Evolutionary conservation across 257 asterid species (phyloP).

Genomic region (Knoxia roxburghii): DNA sequence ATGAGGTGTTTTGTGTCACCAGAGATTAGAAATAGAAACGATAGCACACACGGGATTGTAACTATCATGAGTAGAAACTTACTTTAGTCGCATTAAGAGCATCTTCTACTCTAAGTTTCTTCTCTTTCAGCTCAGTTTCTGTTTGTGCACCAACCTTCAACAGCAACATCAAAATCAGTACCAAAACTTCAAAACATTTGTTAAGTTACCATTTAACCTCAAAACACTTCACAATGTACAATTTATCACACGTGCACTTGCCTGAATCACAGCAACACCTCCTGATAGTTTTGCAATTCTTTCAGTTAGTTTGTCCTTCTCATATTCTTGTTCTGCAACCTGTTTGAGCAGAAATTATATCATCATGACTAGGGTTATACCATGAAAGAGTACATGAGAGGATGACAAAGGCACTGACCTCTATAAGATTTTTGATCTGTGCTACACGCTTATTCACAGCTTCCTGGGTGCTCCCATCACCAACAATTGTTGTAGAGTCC

Average conservation of each 20-base stretch:
- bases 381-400: not conserved
- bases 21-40: not conserved
- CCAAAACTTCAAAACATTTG: not conserved
- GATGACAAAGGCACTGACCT: conserved; percentile 38
- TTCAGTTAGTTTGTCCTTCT: conserved; percentile 79
- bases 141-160: conserved; percentile 98
- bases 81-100: conserved; percentile 99
- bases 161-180: conserved; percentile 10
- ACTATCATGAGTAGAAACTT: not conserved
- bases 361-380: not conserved
- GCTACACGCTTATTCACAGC: conserved; percentile 77
- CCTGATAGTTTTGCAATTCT: conserved; percentile 96
- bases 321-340: conserved; percentile 92
- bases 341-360: conserved; percentile 20
- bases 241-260: conserved; percentile 13
- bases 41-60: not conserved
- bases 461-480: conserved; percentile 95
- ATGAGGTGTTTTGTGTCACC: not conserved
- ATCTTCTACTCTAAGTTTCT: conserved; percentile 97
- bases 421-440: conserved; percentile 80
- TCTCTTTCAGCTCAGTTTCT: conserved; percentile 92
- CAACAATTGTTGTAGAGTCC: conserved; percentile 88
- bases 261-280: conserved; percentile 99
- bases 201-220: not conserved
- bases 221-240: not conserved